A percentile compares a stretch with the other conserved stretches of the same genome.
phyloP scores from a whole-genome alignment of 2,329 filamentous ascomycete genomes.

The Aaosphaeria arxii region DNA sequence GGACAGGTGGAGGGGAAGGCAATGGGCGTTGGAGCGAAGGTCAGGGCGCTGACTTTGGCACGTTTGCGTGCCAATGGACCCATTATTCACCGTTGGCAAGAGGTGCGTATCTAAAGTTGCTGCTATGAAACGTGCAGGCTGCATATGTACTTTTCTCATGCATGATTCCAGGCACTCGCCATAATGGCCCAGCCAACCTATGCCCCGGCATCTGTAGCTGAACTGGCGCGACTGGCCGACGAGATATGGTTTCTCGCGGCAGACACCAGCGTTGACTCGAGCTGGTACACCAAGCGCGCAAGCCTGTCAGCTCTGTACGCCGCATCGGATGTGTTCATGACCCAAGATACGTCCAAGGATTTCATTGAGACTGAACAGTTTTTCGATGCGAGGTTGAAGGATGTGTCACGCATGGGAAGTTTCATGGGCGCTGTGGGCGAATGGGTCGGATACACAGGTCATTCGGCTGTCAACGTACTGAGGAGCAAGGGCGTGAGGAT shows the following conservation, averaged over 20 bases:
- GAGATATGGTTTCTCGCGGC: slow-evolving; percentile 89
- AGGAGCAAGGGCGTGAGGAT: slow-evolving; percentile 85
- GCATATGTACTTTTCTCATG: not conserved
- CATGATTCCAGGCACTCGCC: slow-evolving; percentile 66
- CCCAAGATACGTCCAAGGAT: slow-evolving; percentile 72
- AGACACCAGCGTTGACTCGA: slow-evolving; percentile 75
- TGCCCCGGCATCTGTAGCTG: slow-evolving; percentile 70
- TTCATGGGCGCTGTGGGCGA: slow-evolving; percentile 64
- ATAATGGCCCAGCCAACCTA: slow-evolving; percentile 84
- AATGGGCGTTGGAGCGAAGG: slow-evolving; percentile 58
- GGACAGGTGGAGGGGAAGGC: slow-evolving; percentile 25
- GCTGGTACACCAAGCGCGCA: slow-evolving; percentile 79
- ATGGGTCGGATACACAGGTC: slow-evolving; percentile 80
- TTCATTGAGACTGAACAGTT: slow-evolving; percentile 78
- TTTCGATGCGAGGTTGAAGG: slow-evolving; percentile 70
- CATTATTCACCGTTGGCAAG: slow-evolving; percentile 78
- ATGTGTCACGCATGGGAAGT: slow-evolving; percentile 62
- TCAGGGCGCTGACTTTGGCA: slow-evolving; percentile 71
- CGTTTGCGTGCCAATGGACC: slow-evolving; percentile 71
- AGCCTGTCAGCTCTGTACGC: slow-evolving; percentile 67
- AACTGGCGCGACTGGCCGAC: slow-evolving; percentile 79
- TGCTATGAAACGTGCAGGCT: not conserved
- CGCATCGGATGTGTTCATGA: slow-evolving; percentile 84
- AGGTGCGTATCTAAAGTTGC: slow-evolving; percentile 54
- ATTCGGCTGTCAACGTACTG: slow-evolving; percentile 74